Conservation (phyloP, 352 stramenopile genomes). For the Globisporangium radiosum region DNA sequence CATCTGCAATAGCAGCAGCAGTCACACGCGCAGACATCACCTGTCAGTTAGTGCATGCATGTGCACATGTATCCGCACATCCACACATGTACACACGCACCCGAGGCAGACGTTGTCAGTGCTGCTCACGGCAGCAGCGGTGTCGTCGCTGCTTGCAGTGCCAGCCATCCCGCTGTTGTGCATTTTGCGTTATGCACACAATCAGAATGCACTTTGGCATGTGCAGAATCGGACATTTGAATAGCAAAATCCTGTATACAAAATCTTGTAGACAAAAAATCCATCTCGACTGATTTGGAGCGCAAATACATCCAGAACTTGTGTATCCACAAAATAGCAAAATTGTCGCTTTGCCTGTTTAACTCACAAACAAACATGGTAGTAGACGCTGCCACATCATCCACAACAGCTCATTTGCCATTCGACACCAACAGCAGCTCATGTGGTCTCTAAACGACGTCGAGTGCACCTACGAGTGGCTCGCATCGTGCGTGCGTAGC, state of each 20-base stretch:
- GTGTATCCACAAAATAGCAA: no score
- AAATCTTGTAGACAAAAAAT: no score
- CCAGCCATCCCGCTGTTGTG: no score
- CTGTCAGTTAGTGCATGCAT: background rate
- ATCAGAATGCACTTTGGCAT: no score
- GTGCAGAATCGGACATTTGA: no score
- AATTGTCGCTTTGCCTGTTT: no score
- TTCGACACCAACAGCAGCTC: background rate
- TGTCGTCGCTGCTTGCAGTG: background rate
- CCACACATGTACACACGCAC: constrained; percentile 9
- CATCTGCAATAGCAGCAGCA: constrained; percentile 25
- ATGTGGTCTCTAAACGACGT: constrained; percentile 8
- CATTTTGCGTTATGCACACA: no score
- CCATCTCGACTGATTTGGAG: no score
- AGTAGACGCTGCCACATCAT: constrained; percentile 19
- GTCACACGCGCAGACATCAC: background rate
- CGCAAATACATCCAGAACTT: no score
- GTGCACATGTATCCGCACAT: background rate
- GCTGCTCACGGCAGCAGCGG: background rate
- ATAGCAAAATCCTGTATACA: no score
- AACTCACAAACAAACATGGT: no score
- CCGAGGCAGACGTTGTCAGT: constrained; percentile 15
- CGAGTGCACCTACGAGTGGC: constrained; percentile 36
- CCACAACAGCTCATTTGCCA: background rate
- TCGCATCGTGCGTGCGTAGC: constrained; percentile 35